Evolutionary conservation across 2,329 filamentous ascomycete species (phyloP).

Genomic region (Penicillium sclerotigenum): DNA sequence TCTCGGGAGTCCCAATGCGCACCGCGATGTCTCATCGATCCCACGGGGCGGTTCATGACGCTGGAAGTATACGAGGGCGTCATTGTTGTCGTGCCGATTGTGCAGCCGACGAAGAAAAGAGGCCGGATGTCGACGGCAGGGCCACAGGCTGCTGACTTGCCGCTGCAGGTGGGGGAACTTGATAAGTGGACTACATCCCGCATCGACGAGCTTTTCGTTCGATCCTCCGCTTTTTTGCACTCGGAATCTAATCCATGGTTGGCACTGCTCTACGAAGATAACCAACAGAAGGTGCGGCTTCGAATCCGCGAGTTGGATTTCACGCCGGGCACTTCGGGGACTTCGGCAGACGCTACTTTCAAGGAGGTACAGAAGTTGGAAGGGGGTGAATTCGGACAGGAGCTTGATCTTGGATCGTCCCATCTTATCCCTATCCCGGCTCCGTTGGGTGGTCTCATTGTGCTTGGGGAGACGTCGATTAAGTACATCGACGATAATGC

Average conservation of each 20-base stretch:
- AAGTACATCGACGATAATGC: constrained; percentile 79
- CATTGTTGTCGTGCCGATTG: constrained; percentile 61
- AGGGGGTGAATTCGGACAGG: constrained; percentile 43
- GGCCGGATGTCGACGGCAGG: constrained; percentile 25
- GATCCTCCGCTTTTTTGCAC: constrained; percentile 64
- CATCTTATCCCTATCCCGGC: constrained; percentile 60
- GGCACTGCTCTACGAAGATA: constrained; percentile 64
- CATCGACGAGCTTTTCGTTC: constrained; percentile 65
- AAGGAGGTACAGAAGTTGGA: constrained; percentile 45
- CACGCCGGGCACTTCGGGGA: constrained; percentile 43
- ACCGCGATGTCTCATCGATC: constrained; percentile 80
- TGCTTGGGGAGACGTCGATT: constrained; percentile 76
- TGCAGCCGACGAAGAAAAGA: constrained; percentile 51
- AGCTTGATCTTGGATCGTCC: constrained; percentile 59
- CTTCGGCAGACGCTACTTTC: constrained; percentile 53
- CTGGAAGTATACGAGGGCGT: constrained; percentile 68
- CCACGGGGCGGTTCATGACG: constrained; percentile 65
- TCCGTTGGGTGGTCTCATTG: constrained; percentile 64
- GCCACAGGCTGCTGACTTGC: constrained; percentile 24
- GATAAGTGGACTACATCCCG: constrained; percentile 60
- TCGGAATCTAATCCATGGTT: constrained; percentile 55
- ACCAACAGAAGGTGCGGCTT: constrained; percentile 54
- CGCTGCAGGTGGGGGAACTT: constrained; percentile 52
- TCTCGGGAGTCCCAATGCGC: constrained; percentile 74
- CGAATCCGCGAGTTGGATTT: constrained; percentile 57